Percentiles rank a stretch among this genome's conserved stretches.
These are phyloP conservation scores for Stipa capillata DNA, from an alignment of 176 grass and related monocot species.

Conservation along the genomic window DNA sequence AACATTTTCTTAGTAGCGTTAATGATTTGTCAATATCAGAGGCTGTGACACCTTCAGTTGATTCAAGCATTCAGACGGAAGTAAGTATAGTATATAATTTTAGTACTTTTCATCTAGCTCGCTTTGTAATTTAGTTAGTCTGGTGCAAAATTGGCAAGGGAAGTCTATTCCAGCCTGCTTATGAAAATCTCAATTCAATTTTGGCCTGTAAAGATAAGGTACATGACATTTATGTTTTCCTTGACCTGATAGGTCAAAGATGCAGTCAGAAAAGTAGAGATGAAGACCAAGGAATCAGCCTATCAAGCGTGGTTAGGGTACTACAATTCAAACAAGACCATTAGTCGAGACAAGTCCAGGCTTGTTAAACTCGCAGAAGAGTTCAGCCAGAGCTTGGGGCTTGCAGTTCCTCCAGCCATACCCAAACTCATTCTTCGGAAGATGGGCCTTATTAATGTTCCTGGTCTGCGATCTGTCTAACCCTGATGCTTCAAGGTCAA, in stretches of 20 bases:
- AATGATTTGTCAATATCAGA: conserved; percentile 72
- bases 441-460: conserved; percentile 75
- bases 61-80: conserved; percentile 34
- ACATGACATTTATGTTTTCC: background rate
- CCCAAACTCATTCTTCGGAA: conserved; percentile 63
- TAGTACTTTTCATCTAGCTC: background rate
- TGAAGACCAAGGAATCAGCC: conserved; percentile 66
- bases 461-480: conserved; percentile 44
- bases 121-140: background rate
- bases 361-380: conserved; percentile 72
- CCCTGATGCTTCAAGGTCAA: background rate
- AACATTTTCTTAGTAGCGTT: conserved; percentile 45
- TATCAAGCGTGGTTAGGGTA: conserved; percentile 98
- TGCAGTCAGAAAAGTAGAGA: conserved; percentile 43
- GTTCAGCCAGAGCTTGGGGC: conserved; percentile 90
- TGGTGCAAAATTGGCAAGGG: background rate
- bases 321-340: conserved; percentile 65
- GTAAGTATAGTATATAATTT: conserved; percentile 39
- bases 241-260: conserved; percentile 45
- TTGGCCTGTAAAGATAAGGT: background rate
- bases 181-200: conserved; percentile 9
- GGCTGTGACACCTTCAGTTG: conserved; percentile 21
- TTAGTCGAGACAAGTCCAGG: conserved; percentile 53
- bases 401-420: conserved; percentile 57
- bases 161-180: background rate